phyloP scores from a whole-genome alignment of 2,329 filamentous ascomycete genomes.

The Fusarium hainanense region DNA sequence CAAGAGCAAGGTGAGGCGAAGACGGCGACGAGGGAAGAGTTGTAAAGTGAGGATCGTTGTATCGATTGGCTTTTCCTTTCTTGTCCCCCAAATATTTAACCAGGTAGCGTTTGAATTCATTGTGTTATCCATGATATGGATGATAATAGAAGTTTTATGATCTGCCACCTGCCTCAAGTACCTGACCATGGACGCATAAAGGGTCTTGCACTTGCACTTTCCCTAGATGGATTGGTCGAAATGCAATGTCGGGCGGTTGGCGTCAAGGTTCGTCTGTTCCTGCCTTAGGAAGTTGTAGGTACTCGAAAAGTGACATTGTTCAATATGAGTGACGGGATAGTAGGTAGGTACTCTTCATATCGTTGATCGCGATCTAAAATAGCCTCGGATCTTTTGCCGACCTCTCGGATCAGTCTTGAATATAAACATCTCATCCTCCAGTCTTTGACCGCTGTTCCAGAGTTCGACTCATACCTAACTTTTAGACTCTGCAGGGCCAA shows the following conservation, averaged over 20 bases:
- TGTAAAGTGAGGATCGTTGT: constrained; percentile 31
- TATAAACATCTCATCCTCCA: background rate
- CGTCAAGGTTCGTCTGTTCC: constrained; percentile 21
- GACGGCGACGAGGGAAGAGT: constrained; percentile 41
- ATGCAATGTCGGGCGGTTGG: constrained; percentile 20
- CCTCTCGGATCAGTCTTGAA: background rate
- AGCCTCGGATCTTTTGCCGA: background rate
- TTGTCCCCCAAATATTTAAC: background rate
- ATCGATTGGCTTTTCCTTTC: background rate
- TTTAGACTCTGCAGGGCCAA: constrained; percentile 5
- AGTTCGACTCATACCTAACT: constrained; percentile 9
- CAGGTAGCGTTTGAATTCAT: background rate
- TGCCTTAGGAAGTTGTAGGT: constrained; percentile 1
- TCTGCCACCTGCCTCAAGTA: background rate
- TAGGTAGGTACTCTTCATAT: background rate
- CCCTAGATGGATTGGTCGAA: constrained; percentile 2
- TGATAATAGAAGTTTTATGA: background rate
- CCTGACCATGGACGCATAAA: constrained; percentile 12
- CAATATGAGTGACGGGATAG: background rate
- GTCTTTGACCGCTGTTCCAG: constrained; percentile 32
- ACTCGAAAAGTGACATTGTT: background rate
- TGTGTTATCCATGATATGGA: background rate
- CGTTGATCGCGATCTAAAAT: background rate
- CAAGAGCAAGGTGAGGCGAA: constrained; percentile 16
- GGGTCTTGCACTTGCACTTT: constrained; percentile 8